Percentiles rank a stretch among this genome's conserved stretches.
These are phyloP conservation scores for Alternaria metachromatica DNA, from an alignment of 2,329 filamentous ascomycete genomes.

Conservation along the genomic window DNA sequence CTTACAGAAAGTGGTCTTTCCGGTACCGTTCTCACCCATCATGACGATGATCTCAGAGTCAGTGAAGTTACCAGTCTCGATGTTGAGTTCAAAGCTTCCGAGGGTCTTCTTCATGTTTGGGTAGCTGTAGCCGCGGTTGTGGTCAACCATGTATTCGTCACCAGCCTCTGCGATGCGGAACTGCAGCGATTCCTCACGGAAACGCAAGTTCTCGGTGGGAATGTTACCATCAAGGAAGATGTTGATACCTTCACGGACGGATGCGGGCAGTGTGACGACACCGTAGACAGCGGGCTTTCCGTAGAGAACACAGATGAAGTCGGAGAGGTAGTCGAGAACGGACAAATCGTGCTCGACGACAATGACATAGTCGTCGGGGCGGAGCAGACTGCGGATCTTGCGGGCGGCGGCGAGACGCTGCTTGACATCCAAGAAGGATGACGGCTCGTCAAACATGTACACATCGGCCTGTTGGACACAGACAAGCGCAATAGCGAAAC, in stretches of 20 bases:
- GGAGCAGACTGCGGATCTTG: slow-evolving; percentile 89
- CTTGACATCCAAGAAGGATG: slow-evolving; percentile 98
- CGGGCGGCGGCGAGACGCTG: slow-evolving; percentile 92
- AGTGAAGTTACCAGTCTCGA: slow-evolving; percentile 87
- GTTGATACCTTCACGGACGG: slow-evolving; percentile 98
- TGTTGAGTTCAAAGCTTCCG: slow-evolving; percentile 81
- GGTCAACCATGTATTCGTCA: slow-evolving; percentile 87
- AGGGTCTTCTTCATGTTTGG: slow-evolving; percentile 92
- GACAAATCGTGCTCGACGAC: slow-evolving; percentile 99
- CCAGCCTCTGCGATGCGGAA: slow-evolving; percentile 91
- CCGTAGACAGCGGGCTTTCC: slow-evolving; percentile 95
- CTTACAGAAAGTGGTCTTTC: slow-evolving; percentile 98
- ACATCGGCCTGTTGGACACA: slow-evolving; percentile 91
- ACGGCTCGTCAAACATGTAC: slow-evolving; percentile 99
- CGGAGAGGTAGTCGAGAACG: slow-evolving; percentile 96
- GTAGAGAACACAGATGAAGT: slow-evolving; percentile 97
- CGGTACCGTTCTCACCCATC: slow-evolving; percentile 99
- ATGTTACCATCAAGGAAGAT: slow-evolving; percentile 99
- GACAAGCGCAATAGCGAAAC: slow-evolving; percentile 95
- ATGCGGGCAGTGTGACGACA: slow-evolving; percentile 94
- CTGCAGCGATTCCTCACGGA: slow-evolving; percentile 94
- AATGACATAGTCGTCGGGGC: slow-evolving; percentile 93
- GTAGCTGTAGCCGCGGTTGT: slow-evolving; percentile 83
- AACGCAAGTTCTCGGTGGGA: slow-evolving; percentile 96
- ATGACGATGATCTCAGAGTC: slow-evolving; percentile 99